Base-by-base conservation (phyloP, 176 grass and related monocot species). In the Avena sativa region DNA sequence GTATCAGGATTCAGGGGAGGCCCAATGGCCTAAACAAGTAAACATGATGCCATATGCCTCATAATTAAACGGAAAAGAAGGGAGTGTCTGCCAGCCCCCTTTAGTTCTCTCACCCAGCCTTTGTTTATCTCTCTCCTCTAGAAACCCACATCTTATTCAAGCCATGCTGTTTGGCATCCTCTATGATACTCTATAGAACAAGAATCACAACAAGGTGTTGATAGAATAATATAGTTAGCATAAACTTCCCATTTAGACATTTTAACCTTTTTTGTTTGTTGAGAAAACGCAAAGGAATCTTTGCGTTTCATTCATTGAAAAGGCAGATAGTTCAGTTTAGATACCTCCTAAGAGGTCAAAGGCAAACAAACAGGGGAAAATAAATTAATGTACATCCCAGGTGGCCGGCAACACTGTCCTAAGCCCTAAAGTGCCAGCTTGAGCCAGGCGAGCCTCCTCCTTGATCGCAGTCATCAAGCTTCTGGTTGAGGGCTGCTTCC, bases 201-300 rank as follows among this genome's bases (percentile, higher is more conserved):
- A 21, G 1, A 38, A 47, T 72, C 69, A 72, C 69, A 72, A 46
- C 38, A 16, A 51, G 44, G 28, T 59, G n/a, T 17, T 43, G 32
- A 50, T 71, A 71, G 76, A 38, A 71, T 26, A n/a, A 51, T 79
- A 25, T 71, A 70, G 34, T 81, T 76, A 71, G 64, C 3, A 47
- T 38, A 19, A 15, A 64, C 21, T 78, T 25, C 55, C 46, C 36
- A 25, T 16, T 70, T 86, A 67, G 51, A 68, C 65, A 76, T 69
- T 21, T 17, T 51, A 70, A 77, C 14, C 8, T 28, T 28, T 28
- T 28, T 28, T 28, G 28, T 28, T 28, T 28, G 28, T 28, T 28
- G 28, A 28, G 28, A 28, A 28, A 28, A 28, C 28, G 28, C 28
- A 28, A 28, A 28, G 28, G 28, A 28, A 28, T 28, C 28, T 28